These are phyloP conservation scores for Plasmodium vivax DNA, from an alignment of 169 alveolate genomes.

Conservation along the genomic window DNA sequence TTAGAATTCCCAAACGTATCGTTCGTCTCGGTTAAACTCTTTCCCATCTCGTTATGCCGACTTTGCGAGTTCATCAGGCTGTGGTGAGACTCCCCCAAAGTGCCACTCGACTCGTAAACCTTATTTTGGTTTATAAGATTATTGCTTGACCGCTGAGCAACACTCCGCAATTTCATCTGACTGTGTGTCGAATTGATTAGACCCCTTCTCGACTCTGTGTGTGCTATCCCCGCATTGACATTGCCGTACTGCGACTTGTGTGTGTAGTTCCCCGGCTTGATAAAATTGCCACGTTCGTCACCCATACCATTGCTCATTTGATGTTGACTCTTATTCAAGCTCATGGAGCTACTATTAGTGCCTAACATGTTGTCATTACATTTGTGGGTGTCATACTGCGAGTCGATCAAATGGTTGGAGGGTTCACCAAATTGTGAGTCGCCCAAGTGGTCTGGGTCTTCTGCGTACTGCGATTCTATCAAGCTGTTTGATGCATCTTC, in stretches of 20 bases:
- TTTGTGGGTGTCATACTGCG: neutral
- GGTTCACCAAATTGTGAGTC: neutral
- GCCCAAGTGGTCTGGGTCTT: neutral
- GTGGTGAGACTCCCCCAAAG: neutral
- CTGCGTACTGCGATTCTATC: neutral
- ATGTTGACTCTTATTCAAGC: neutral
- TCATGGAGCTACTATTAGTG: neutral
- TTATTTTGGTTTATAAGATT: neutral
- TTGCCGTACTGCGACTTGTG: neutral
- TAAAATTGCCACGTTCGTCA: neutral
- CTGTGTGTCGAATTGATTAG: slow-evolving; percentile 4
- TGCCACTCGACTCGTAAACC: slow-evolving; percentile 9
- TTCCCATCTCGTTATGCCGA: neutral
- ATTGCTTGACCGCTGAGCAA: neutral
- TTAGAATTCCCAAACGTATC: slow-evolving; percentile 13
- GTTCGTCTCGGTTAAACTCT: neutral
- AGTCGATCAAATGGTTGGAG: slow-evolving; percentile 2
- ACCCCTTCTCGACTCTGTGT: neutral
- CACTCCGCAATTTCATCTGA: slow-evolving; percentile 17
- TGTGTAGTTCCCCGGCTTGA: neutral
- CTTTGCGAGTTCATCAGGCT: slow-evolving; percentile 12
- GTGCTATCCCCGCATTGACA: neutral
- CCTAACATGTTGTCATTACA: neutral
- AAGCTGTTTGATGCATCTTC: neutral
- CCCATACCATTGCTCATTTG: neutral